Evolutionary conservation across 2,329 filamentous ascomycete species (phyloP).

Genomic region (Ustulina deusta): DNA sequence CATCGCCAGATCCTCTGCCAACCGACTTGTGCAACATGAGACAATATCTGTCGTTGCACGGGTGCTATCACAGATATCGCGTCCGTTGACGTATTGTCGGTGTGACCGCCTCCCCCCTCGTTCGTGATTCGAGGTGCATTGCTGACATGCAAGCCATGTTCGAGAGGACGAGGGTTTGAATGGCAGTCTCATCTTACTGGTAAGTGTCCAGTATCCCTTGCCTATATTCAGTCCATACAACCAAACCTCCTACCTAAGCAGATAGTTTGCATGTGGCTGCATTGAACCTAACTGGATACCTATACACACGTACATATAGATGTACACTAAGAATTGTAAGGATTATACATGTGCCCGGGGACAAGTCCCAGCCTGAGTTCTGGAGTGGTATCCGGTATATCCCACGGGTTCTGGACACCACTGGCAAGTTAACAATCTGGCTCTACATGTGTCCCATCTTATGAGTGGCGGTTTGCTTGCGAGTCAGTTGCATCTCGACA

Average conservation of each 20-base stretch:
- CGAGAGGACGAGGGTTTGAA: constrained; percentile 27
- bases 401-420: neutral
- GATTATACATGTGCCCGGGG: too few species aligned
- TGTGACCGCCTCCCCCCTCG: constrained; percentile 30
- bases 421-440: constrained; percentile 9
- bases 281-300: too few species aligned
- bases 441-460: constrained; percentile 18
- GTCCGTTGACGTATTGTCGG: constrained; percentile 2
- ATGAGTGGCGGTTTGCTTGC: constrained; percentile 8
- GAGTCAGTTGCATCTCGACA: constrained; percentile 29
- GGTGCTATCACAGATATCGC: constrained; percentile 5
- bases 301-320: too few species aligned
- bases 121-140: constrained; percentile 34
- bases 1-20: constrained; percentile 15
- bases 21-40: constrained; percentile 26
- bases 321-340: too few species aligned
- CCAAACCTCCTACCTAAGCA: too few species aligned
- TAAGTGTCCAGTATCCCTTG: neutral
- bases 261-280: too few species aligned
- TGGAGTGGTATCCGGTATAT: constrained; percentile 16
- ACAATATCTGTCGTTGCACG: constrained; percentile 22
- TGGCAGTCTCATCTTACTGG: constrained; percentile 16
- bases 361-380: neutral
- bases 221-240: too few species aligned
- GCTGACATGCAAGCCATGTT: constrained; percentile 41